Percentiles rank a stretch among this genome's conserved stretches.
Conservation (phyloP, 1,284 basidiomycete species). For the Puccinia horiana region DNA sequence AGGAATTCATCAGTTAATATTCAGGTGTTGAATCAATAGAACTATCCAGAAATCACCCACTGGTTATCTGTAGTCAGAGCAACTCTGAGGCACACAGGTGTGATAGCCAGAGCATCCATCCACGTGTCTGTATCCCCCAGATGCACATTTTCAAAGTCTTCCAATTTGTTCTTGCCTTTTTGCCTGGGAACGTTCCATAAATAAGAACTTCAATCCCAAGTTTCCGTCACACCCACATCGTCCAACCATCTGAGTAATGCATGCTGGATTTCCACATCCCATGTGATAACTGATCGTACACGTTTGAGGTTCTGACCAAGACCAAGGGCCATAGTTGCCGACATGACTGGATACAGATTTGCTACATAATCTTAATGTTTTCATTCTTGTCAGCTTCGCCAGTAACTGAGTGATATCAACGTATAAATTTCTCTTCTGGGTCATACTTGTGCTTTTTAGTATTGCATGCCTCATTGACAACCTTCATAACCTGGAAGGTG, state of each 20-base stretch:
- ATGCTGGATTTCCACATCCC: too few species aligned
- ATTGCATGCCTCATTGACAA: background rate
- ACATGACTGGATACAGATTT: background rate
- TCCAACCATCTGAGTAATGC: conserved; percentile 21
- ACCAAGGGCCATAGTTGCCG: too few species aligned
- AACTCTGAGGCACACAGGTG: background rate
- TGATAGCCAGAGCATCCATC: conserved; percentile 1
- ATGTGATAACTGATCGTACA: too few species aligned
- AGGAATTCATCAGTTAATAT: too few species aligned
- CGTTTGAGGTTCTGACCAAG: too few species aligned
- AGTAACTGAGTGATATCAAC: background rate
- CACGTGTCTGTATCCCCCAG: background rate
- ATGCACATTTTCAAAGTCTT: background rate
- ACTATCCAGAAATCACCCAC: background rate
- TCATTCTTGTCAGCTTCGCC: background rate
- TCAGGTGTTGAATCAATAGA: too few species aligned
- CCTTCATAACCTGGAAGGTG: background rate
- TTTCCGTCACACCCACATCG: conserved; percentile 8
- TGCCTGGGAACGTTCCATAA: background rate
- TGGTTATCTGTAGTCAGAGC: background rate
- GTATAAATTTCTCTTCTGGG: background rate
- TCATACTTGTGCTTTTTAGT: background rate
- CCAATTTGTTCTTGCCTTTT: background rate
- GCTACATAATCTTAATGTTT: background rate
- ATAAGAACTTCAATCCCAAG: background rate